Percentiles rank a stretch among this genome's conserved stretches.
phyloP scores from a whole-genome alignment of 2,329 filamentous ascomycete species.

The Neopestalotiopsis sp. region DNA sequence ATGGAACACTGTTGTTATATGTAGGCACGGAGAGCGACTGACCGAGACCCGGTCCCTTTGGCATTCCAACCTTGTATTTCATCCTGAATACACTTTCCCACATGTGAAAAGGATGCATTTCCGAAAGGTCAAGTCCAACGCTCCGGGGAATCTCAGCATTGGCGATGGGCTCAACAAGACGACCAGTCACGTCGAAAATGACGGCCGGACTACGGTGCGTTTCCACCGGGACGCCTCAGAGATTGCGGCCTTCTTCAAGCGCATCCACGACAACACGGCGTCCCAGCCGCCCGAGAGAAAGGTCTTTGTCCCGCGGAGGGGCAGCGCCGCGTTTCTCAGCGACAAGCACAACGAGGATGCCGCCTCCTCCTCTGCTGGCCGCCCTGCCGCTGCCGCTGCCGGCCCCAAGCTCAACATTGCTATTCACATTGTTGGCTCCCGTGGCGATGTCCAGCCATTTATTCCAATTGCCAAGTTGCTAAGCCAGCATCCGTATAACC shows the following conservation, averaged over 20 bases:
- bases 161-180: conserved; percentile 7
- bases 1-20: no score
- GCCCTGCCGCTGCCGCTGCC: neutral
- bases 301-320: neutral
- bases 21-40: no score
- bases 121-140: neutral
- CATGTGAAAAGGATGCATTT: neutral
- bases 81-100: neutral
- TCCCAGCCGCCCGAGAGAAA: neutral
- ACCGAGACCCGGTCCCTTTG: no score
- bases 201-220: conserved; percentile 6
- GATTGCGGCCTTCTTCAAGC: conserved; percentile 6
- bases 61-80: neutral
- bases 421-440: conserved; percentile 64
- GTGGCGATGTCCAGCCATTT: conserved; percentile 68
- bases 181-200: conserved; percentile 3
- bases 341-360: neutral
- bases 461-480: conserved; percentile 60
- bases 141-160: neutral
- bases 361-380: neutral
- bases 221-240: conserved; percentile 7
- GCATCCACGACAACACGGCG: neutral
- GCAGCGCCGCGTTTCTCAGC: conserved; percentile 2
- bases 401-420: conserved; percentile 51
- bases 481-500: conserved; percentile 50